These are phyloP conservation scores for Talaromyces sp. DNA, from an alignment of 2,329 filamentous ascomycete genomes.

Conservation along the genomic window DNA sequence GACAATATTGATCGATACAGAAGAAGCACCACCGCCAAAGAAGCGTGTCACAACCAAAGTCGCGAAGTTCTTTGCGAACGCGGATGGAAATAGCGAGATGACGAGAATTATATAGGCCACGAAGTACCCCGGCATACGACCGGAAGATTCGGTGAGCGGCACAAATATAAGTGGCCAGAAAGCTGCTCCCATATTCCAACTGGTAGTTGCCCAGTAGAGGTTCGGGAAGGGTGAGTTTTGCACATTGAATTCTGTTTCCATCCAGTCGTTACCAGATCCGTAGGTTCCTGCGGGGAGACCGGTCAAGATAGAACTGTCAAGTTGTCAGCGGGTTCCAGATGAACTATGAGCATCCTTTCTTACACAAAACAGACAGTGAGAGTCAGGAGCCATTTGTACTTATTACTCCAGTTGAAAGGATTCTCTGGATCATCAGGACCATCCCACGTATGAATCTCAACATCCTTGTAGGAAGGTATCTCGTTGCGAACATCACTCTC, in stretches of 20 bases:
- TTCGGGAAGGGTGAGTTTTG: constrained; percentile 39
- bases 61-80: constrained; percentile 49
- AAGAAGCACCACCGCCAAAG: constrained; percentile 48
- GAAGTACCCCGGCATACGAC: constrained; percentile 49
- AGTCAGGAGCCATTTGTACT: too few relatives aligned
- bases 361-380: too few relatives aligned
- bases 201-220: constrained; percentile 36
- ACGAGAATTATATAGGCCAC: constrained; percentile 46
- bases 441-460: too few relatives aligned
- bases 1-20: constrained; percentile 47
- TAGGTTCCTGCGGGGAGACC: constrained; percentile 47
- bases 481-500: too few relatives aligned
- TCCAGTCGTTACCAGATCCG: constrained; percentile 36
- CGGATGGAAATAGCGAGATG: constrained; percentile 46
- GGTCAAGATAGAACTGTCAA: constrained; percentile 44
- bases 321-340: too few relatives aligned
- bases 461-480: too few relatives aligned
- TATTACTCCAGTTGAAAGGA: too few relatives aligned
- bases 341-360: too few relatives aligned
- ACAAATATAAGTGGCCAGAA: constrained; percentile 43
- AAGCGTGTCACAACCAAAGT: constrained; percentile 49
- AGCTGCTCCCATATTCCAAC: constrained; percentile 44
- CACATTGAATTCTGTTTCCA: constrained; percentile 35
- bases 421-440: too few relatives aligned
- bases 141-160: constrained; percentile 44